These are phyloP conservation scores for Xylaria sp. DNA, from an alignment of 2,329 filamentous ascomycete species.

Conservation along the genomic window DNA sequence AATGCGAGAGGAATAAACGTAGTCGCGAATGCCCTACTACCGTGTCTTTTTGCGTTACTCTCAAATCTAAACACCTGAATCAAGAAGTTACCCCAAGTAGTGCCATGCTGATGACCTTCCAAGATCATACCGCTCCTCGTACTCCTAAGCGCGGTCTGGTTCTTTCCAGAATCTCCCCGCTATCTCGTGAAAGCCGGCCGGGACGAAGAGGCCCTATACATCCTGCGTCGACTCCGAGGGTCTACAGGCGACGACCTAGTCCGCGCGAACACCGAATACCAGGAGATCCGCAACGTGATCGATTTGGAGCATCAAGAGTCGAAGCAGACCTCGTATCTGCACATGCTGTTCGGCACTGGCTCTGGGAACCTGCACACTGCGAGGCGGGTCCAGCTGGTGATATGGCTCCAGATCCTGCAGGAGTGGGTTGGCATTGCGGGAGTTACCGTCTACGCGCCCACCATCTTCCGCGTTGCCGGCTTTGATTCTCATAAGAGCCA, in stretches of 20 bases:
- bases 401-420: slow-evolving; percentile 75
- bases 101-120: neutral
- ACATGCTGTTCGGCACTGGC: slow-evolving; percentile 71
- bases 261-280: slow-evolving; percentile 66
- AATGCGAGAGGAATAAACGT: neutral
- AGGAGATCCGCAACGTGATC: slow-evolving; percentile 69
- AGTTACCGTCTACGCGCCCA: slow-evolving; percentile 65
- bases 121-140: slow-evolving; percentile 64
- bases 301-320: slow-evolving; percentile 66
- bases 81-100: no score
- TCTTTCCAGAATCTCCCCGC: slow-evolving; percentile 73
- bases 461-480: slow-evolving; percentile 70
- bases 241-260: slow-evolving; percentile 56
- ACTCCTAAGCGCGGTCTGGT: slow-evolving; percentile 62
- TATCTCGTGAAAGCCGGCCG: slow-evolving; percentile 71
- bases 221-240: slow-evolving; percentile 68
- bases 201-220: slow-evolving; percentile 69
- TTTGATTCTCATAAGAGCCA: slow-evolving; percentile 64
- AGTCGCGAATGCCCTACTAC: no score
- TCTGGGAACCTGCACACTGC: slow-evolving; percentile 70
- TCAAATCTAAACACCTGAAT: neutral
- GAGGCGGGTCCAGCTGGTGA: slow-evolving; percentile 69
- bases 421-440: slow-evolving; percentile 74
- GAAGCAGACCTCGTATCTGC: slow-evolving; percentile 61
- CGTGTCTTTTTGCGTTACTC: neutral